These are phyloP conservation scores for Chaetomium globosum DNA, from an alignment of 2,329 filamentous ascomycete species.

Conservation along the genomic window DNA sequence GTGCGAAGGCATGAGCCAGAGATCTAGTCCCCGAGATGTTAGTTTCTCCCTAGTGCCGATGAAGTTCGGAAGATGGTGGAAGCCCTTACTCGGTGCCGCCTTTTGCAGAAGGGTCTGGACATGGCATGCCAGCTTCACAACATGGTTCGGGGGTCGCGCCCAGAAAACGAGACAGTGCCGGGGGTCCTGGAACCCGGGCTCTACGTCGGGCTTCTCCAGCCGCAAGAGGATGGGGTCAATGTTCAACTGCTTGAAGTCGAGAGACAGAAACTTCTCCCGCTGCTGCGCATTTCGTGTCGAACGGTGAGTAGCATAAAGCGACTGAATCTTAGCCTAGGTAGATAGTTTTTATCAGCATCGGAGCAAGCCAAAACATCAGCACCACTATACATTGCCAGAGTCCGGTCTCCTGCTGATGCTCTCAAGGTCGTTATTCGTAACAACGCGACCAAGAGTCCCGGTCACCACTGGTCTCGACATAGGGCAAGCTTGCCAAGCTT, in stretches of 20 bases:
- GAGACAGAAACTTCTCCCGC: slow-evolving; percentile 69
- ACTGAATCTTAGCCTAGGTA: slow-evolving; percentile 66
- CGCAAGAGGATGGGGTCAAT: slow-evolving; percentile 76
- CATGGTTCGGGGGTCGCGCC: slow-evolving; percentile 75
- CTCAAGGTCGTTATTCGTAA: neutral
- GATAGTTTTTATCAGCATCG: slow-evolving; percentile 14
- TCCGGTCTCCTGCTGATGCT: neutral
- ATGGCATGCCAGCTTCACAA: slow-evolving; percentile 66
- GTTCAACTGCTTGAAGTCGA: slow-evolving; percentile 68
- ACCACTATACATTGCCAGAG: neutral
- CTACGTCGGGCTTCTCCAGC: slow-evolving; percentile 63
- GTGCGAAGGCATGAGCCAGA: slow-evolving; percentile 84
- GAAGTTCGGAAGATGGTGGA: slow-evolving; percentile 4
- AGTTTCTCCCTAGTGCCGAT: neutral
- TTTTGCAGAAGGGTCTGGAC: slow-evolving; percentile 68
- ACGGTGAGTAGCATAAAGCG: slow-evolving; percentile 73
- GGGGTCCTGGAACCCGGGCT: slow-evolving; percentile 72
- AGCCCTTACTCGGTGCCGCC: slow-evolving; percentile 68
- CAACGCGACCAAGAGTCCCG: neutral
- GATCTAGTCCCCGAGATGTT: slow-evolving; percentile 49
- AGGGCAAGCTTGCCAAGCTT: neutral
- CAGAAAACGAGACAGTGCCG: slow-evolving; percentile 85
- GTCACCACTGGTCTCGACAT: neutral
- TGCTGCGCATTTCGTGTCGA: slow-evolving; percentile 75
- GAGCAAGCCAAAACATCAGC: neutral